Percentiles rank a stretch among this genome's conserved stretches.
These are phyloP conservation scores for Talaromyces sp. DNA, from an alignment of 2,329 filamentous ascomycete species.

Conservation along the genomic window DNA sequence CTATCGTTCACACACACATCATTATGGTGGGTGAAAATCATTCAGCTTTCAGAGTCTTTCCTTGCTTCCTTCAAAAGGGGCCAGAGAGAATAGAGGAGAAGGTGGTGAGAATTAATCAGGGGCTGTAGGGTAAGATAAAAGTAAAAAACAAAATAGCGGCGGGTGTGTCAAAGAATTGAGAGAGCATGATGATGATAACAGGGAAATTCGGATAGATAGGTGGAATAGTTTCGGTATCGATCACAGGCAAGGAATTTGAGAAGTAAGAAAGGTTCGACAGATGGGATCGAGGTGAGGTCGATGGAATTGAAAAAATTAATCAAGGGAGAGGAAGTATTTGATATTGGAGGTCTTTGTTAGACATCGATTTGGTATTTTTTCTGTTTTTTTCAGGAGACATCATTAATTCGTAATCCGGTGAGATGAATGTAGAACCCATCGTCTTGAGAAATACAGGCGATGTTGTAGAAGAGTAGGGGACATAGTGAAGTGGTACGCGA, in stretches of 20 bases:
- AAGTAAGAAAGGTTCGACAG: background rate
- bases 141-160: no score
- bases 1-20: no score
- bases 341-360: background rate
- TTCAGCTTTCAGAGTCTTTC: no score
- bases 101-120: background rate
- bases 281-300: background rate
- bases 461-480: conserved; percentile 1
- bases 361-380: background rate
- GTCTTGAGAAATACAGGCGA: conserved; percentile 1
- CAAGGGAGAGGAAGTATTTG: background rate
- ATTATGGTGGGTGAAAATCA: no score
- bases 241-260: background rate
- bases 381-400: conserved; percentile 3
- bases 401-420: conserved; percentile 14
- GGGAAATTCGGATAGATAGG: background rate
- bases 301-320: background rate
- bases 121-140: background rate
- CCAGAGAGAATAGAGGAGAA: background rate
- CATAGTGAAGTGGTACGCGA: conserved; percentile 9
- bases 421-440: background rate
- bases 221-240: background rate
- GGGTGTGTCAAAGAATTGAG: background rate
- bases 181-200: background rate
- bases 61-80: no score